These are phyloP conservation scores for Magnolia sinica DNA, from an alignment of 164 flowering plant genomes.

Conservation along the genomic window DNA sequence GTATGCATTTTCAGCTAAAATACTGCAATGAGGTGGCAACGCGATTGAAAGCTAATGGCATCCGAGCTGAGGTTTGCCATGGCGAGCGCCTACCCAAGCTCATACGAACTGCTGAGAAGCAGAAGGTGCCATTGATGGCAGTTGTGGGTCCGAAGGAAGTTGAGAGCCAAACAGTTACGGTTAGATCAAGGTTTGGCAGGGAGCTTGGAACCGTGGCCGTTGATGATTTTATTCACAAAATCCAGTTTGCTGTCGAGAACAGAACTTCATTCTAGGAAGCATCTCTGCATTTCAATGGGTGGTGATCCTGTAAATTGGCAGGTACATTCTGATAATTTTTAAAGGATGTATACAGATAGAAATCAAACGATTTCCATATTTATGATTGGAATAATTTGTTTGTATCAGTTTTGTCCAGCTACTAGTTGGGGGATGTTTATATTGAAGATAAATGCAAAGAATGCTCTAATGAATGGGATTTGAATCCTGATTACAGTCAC, in stretches of 20 bases:
- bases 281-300: background rate
- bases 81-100: conserved; percentile 93
- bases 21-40: conserved; percentile 61
- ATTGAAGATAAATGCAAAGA: too few relatives aligned
- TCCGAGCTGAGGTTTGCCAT: conserved; percentile 79
- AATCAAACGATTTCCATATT: background rate
- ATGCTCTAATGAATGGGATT: too few relatives aligned
- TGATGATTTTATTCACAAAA: conserved; percentile 59
- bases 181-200: conserved; percentile 80
- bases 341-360: background rate
- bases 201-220: conserved; percentile 72
- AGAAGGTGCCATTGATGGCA: conserved; percentile 88
- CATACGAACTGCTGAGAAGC: conserved; percentile 85
- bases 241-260: conserved; percentile 41
- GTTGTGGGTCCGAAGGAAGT: conserved; percentile 95
- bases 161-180: conserved; percentile 63
- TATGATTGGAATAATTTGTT: background rate
- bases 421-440: too few relatives aligned
- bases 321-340: background rate
- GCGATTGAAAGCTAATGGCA: conserved; percentile 50
- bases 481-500: too few relatives aligned
- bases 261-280: conserved; percentile 35
- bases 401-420: background rate
- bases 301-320: background rate
- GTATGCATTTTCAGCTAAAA: conserved; percentile 37